Conservation (phyloP, 78 protist species). For the Dictyostelium intermedium region DNA sequence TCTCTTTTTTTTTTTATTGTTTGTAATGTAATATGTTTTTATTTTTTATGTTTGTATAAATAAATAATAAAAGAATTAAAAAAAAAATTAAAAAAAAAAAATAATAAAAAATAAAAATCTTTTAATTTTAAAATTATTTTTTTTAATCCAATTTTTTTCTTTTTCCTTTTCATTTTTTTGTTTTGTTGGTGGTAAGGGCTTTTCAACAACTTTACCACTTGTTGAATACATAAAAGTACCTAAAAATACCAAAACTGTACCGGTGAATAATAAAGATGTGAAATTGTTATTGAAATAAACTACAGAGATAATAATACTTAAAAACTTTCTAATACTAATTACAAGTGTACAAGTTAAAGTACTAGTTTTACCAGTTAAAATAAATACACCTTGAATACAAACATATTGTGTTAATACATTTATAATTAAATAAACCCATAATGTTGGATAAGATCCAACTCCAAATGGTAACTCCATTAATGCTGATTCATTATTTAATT, state of each 20-base stretch:
- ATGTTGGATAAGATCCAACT: not conserved
- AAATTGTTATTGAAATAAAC: slow-evolving; percentile 56
- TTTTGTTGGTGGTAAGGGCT: not conserved
- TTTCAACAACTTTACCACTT: not conserved
- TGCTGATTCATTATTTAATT: slow-evolving; percentile 40
- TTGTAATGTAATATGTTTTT: not conserved
- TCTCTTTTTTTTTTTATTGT: not conserved
- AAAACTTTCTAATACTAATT: slow-evolving; percentile 73
- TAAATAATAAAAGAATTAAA: not conserved
- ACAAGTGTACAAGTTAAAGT: slow-evolving; percentile 74
- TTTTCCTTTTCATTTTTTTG: not conserved
- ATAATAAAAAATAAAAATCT: not conserved
- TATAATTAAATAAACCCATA: slow-evolving; percentile 58
- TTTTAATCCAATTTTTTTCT: not conserved
- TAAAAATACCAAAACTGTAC: slow-evolving; percentile 44
- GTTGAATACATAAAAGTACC: slow-evolving; percentile 70
- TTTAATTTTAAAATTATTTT: not conserved
- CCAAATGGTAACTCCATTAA: slow-evolving; percentile 30
- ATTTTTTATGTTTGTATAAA: not conserved
- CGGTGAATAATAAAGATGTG: slow-evolving; percentile 37
- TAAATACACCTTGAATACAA: slow-evolving; percentile 68
- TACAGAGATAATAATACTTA: slow-evolving; percentile 61
- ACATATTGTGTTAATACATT: slow-evolving; percentile 76
- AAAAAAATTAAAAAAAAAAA: not conserved
- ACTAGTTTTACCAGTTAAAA: slow-evolving; percentile 74